phyloP scores from a whole-genome alignment of 1,284 basidiomycete species.

The Ganoderma boninense region DNA sequence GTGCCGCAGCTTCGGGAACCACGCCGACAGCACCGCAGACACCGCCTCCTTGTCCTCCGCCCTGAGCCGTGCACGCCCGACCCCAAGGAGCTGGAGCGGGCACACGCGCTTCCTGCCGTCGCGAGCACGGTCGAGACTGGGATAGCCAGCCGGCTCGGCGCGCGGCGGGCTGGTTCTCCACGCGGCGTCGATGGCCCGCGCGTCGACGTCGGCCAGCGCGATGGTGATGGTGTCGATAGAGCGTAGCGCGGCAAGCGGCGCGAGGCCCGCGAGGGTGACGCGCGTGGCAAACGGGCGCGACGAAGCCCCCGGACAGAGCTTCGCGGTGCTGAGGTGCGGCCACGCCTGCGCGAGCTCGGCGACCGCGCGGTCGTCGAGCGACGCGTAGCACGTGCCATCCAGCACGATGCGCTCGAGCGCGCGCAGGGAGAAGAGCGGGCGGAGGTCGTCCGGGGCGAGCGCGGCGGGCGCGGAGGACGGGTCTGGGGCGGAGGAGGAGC shows the following conservation, averaged over 20 bases:
- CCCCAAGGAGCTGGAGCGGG: not conserved
- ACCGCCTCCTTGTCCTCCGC: not conserved
- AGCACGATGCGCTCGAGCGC: not conserved
- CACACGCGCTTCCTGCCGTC: not conserved
- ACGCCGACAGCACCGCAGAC: not conserved
- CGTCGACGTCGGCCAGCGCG: slow-evolving; percentile 5
- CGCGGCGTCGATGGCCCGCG: not conserved
- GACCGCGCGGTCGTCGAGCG: slow-evolving; percentile 1
- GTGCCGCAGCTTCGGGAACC: not conserved
- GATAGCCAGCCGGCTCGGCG: not conserved
- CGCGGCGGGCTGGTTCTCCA: not conserved
- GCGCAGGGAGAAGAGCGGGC: not conserved
- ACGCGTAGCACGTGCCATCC: not conserved
- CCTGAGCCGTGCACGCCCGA: not conserved
- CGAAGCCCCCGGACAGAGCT: not conserved
- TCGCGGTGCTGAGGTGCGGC: not conserved
- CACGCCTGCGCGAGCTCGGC: not conserved
- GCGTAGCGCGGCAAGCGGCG: not conserved
- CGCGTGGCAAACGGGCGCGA: not conserved
- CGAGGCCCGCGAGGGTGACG: not conserved
- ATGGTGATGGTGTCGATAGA: not conserved
- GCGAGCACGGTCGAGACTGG: not conserved
- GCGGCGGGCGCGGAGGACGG: not conserved
- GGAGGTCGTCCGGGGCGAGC: not conserved
- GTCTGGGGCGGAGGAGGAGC: not conserved